Base-by-base conservation (phyloP, 495 filamentous ascomycete species). In the Trichoderma asperelloides region DNA sequence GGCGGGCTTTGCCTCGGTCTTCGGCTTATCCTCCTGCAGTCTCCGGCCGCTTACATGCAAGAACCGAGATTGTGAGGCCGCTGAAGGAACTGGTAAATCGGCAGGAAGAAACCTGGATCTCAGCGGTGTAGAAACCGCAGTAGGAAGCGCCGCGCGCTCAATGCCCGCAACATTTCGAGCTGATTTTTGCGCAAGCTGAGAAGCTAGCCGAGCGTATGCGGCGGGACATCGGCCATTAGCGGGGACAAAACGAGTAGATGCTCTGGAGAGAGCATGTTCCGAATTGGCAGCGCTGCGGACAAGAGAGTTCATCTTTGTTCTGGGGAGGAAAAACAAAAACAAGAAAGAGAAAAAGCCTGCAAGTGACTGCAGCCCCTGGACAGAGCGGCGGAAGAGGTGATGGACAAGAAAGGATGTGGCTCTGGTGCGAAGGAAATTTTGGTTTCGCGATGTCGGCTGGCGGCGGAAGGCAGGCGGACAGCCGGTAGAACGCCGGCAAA, bases 161-260 rank as follows among this genome's bases (percentile, higher is more conserved):
- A 63, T 5, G 25, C 18, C 28, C 41, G 64, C 65, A 28, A 11
- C 65, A 62, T 60, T 57, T 1, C 15, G 37, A 28, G 16, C 37
- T 12, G 47, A 27, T 16, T 40, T 30, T 25, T 28, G 43, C 18
- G 65, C n/a, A 21, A 60, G 47, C 47, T 39, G n/a, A 33, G 80
- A 79, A 9, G 83, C 68, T 81, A 88, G 82, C 74, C 87, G 82
- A 77, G 85, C 81, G 67, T 86, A 88, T 60, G 55, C 55, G 30
- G 84, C 79, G 41, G 82, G 82, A 55, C 83, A 79, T 69, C 80
- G 80, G 69, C 83, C 80, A 73, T 79, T 78, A 67, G 78, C 77
- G 71, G 77, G 75, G 69, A 75, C 79, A 47, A 74, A 70, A 75
- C 70, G 70, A 62, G 71, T 68, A 66, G 79, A 74, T 65, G 74